Evolutionary conservation across 2,329 filamentous ascomycete species (phyloP).

Genomic region (Aspergillus puulaauensis): DNA sequence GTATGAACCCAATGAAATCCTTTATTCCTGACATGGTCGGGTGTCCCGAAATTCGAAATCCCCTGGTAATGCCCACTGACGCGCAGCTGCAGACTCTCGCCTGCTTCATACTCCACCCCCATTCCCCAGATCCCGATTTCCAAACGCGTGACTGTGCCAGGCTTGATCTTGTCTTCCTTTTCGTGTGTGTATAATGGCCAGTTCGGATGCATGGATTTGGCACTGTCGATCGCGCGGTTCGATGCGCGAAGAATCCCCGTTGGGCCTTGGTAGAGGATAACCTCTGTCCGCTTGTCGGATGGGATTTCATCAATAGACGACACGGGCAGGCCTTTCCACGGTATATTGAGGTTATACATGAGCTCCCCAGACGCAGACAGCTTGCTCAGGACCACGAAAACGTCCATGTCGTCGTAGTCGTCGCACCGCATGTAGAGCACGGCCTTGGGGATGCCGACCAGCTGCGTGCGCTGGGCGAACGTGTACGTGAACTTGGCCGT

Average conservation of each 20-base stretch:
- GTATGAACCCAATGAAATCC: slow-evolving; percentile 5
- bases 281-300: slow-evolving; percentile 1
- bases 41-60: slow-evolving; percentile 3
- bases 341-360: slow-evolving; percentile 12
- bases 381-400: slow-evolving; percentile 11
- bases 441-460: slow-evolving; percentile 15
- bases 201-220: slow-evolving; percentile 2
- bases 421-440: slow-evolving; percentile 14
- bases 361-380: slow-evolving; percentile 5
- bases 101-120: slow-evolving; percentile 6
- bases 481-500: slow-evolving; percentile 14
- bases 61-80: slow-evolving; percentile 6
- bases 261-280: slow-evolving; percentile 8
- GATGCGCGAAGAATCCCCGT: slow-evolving; percentile 4
- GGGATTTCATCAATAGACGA: neutral
- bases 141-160: slow-evolving; percentile 1
- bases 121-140: slow-evolving; percentile 8
- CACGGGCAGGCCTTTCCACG: slow-evolving; percentile 3
- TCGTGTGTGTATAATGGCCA: slow-evolving; percentile 3
- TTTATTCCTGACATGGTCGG: slow-evolving; percentile 1
- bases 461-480: slow-evolving; percentile 1
- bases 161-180: neutral
- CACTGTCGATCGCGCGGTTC: neutral
- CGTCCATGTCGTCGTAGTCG: slow-evolving; percentile 12
- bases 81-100: slow-evolving; percentile 5